Percentiles rank a stretch among this genome's conserved stretches.
phyloP scores from a whole-genome alignment of 345 rosid genomes.

The Eucalyptus virginea region DNA sequence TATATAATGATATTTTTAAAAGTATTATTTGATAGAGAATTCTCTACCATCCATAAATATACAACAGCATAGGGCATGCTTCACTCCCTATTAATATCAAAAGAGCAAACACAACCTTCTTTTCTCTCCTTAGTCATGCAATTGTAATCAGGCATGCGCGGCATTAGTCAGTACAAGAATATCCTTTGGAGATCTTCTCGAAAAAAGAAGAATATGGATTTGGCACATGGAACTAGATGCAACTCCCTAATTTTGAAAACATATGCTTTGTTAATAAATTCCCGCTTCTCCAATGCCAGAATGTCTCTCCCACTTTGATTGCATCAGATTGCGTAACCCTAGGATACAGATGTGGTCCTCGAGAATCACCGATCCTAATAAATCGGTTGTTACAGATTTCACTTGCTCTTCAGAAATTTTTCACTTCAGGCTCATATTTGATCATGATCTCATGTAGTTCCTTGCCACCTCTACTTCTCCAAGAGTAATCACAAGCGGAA shows the following conservation, averaged over 20 bases:
- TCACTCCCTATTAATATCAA: not conserved
- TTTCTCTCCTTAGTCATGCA: not conserved
- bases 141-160: not conserved
- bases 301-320: no score
- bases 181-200: not conserved
- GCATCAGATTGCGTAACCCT: no score
- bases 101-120: not conserved
- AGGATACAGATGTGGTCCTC: constrained; percentile 6
- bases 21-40: not conserved
- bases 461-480: no score
- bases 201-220: no score
- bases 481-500: no score
- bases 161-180: not conserved
- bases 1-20: not conserved
- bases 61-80: not conserved
- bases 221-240: no score
- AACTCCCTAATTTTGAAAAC: no score
- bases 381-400: no score
- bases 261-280: no score
- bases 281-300: no score
- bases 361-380: no score
- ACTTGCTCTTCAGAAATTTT: not conserved
- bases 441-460: not conserved
- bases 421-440: not conserved
- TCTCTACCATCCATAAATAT: no score